phyloP scores from a whole-genome alignment of 257 asterid genomes.

The Coffea eugenioides region DNA sequence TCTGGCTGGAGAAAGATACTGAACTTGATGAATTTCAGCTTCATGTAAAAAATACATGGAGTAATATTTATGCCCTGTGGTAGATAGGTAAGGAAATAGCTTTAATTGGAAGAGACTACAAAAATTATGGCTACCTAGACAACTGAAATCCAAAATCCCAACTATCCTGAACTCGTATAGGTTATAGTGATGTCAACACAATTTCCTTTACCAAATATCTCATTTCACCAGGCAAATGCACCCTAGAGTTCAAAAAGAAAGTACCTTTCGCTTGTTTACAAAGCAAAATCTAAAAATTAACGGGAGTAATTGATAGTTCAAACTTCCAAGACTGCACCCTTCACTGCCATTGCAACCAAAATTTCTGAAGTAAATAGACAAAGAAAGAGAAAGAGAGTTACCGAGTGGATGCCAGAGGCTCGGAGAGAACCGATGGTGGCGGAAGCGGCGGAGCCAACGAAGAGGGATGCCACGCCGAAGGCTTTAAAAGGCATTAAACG shows the following conservation, averaged over 20 bases:
- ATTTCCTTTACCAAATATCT: not conserved
- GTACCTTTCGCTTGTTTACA: not conserved
- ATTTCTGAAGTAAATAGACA: not conserved
- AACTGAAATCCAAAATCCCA: not conserved
- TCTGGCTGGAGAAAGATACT: not conserved
- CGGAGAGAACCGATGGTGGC: slow-evolving; percentile 56
- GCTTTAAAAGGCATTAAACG: slow-evolving; percentile 75
- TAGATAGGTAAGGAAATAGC: not conserved
- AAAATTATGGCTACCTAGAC: not conserved
- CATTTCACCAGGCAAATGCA: not conserved
- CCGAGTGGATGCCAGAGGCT: slow-evolving; percentile 63
- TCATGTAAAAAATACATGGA: not conserved
- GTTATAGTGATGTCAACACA: no score
- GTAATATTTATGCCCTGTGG: not conserved
- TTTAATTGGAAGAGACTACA: no score
- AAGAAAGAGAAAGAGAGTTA: slow-evolving; percentile 17
- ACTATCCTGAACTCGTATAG: not conserved
- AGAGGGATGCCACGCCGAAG: slow-evolving; percentile 72
- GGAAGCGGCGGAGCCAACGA: slow-evolving; percentile 64
- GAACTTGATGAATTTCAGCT: not conserved
- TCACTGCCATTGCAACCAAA: no score
- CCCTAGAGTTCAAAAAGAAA: not conserved
- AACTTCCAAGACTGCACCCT: not conserved
- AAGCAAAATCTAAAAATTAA: not conserved
- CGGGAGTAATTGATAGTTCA: not conserved